Percentiles rank a stretch among this genome's conserved stretches.
phyloP scores from a whole-genome alignment of 345 rosid genomes.

The Gossypium ekmanianum region DNA sequence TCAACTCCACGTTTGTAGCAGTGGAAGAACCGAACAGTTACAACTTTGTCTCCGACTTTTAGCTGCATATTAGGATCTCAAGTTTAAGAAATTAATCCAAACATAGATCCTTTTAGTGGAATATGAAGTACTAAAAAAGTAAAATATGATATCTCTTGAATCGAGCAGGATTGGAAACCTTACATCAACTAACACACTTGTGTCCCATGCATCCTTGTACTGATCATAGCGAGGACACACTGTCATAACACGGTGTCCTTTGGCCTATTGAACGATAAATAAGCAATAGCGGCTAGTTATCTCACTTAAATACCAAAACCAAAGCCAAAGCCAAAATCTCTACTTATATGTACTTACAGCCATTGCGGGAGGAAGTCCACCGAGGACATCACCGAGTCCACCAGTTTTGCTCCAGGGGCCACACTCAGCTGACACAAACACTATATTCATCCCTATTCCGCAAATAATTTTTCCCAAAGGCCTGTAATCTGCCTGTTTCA shows the following conservation, averaged over 20 bases:
- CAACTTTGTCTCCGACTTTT: constrained; percentile 49
- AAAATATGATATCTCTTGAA: not conserved
- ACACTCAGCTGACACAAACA: constrained; percentile 67
- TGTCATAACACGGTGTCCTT: constrained; percentile 88
- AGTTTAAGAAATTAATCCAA: constrained; percentile 10
- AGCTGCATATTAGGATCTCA: constrained; percentile 35
- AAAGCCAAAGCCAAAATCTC: not conserved
- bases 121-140: not conserved
- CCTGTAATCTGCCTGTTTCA: constrained; percentile 18
- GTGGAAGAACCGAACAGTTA: constrained; percentile 80
- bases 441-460: constrained; percentile 47
- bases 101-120: not conserved
- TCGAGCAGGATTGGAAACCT: not conserved
- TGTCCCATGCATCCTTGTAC: constrained; percentile 95
- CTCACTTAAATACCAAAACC: not conserved
- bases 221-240: constrained; percentile 80
- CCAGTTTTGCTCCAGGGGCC: constrained; percentile 94
- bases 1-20: constrained; percentile 90
- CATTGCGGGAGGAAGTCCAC: constrained; percentile 81
- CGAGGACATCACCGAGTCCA: constrained; percentile 89
- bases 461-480: constrained; percentile 36
- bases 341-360: constrained; percentile 62
- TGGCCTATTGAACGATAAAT: constrained; percentile 47
- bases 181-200: constrained; percentile 52
- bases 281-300: not conserved